A percentile compares a stretch with the other conserved stretches of the same genome.
These are phyloP conservation scores for Talaromyces pinophilus DNA, from an alignment of 2,329 filamentous ascomycete genomes.

Conservation along the genomic window DNA sequence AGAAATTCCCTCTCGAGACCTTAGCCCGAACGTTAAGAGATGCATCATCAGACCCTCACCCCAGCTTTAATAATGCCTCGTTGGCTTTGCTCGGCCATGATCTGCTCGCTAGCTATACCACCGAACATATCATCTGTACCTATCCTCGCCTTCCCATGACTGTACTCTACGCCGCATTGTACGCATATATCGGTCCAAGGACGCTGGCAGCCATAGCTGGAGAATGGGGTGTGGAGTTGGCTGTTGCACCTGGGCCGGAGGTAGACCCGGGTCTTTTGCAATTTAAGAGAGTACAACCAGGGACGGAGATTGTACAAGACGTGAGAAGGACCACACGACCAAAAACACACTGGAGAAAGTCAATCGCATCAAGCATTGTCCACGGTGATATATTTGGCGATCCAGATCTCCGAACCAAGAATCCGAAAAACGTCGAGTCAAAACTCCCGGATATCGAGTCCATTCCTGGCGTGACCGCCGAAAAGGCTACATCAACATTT, in stretches of 20 bases:
- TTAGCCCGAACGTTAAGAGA: slow-evolving; percentile 85
- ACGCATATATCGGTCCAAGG: slow-evolving; percentile 75
- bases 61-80: slow-evolving; percentile 83
- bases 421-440: slow-evolving; percentile 30
- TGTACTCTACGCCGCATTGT: slow-evolving; percentile 83
- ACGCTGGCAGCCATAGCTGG: slow-evolving; percentile 71
- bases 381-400: slow-evolving; percentile 86
- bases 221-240: slow-evolving; percentile 90
- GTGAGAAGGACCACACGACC: slow-evolving; percentile 43
- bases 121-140: slow-evolving; percentile 82
- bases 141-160: slow-evolving; percentile 88
- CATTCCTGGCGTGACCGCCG: slow-evolving; percentile 47
- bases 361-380: slow-evolving; percentile 74
- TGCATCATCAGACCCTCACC: slow-evolving; percentile 75
- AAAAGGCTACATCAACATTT: slow-evolving; percentile 70
- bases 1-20: slow-evolving; percentile 79
- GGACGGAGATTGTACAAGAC: slow-evolving; percentile 43
- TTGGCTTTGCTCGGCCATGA: slow-evolving; percentile 79
- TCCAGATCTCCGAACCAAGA: slow-evolving; percentile 35
- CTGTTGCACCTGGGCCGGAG: slow-evolving; percentile 83
- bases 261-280: slow-evolving; percentile 91
- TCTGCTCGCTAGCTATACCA: slow-evolving; percentile 82
- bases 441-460: slow-evolving; percentile 25
- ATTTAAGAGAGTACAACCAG: slow-evolving; percentile 59
- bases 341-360: slow-evolving; percentile 64